Percentiles rank a stretch among this genome's conserved stretches.
Conservation (phyloP, 805 yeast species). For the Candida nonsorbophila region DNA sequence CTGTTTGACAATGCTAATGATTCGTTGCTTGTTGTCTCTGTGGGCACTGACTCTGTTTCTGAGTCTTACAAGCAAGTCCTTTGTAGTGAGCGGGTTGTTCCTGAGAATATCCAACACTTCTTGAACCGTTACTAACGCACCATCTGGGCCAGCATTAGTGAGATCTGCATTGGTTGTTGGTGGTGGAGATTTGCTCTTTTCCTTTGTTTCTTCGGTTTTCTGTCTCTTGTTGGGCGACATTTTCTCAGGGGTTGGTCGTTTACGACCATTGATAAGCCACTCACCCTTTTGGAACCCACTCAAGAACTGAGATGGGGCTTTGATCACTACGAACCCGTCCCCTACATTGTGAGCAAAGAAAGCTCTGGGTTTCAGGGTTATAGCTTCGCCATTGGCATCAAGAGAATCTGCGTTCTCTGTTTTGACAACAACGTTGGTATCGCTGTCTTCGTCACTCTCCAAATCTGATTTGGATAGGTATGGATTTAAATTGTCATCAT, state of each 20-base stretch:
- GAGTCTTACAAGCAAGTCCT: constrained; percentile 56
- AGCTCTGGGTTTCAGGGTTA: constrained; percentile 7
- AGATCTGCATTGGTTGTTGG: constrained; percentile 17
- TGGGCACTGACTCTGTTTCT: constrained; percentile 60
- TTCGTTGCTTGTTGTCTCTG: constrained; percentile 55
- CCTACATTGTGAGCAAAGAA: constrained; percentile 22
- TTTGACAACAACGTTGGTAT: constrained; percentile 32
- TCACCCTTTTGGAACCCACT: constrained; percentile 70
- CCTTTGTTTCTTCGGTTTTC: constrained; percentile 6
- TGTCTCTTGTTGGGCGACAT: constrained; percentile 32
- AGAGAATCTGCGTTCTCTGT: constrained; percentile 26
- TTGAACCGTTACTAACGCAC: constrained; percentile 54
- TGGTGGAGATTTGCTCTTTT: constrained; percentile 11
- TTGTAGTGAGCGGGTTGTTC: constrained; percentile 54
- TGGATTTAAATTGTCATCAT: constrained; percentile 65
- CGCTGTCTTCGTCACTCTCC: constrained; percentile 61
- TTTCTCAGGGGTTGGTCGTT: constrained; percentile 19
- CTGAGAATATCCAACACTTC: constrained; percentile 65
- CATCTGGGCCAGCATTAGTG: constrained; percentile 31
- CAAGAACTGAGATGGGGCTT: constrained; percentile 57
- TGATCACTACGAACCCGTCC: constrained; percentile 50
- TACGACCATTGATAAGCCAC: constrained; percentile 69
- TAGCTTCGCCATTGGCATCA: constrained; percentile 9
- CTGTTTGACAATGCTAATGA: constrained; percentile 54
- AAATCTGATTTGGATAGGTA: constrained; percentile 52